These are phyloP conservation scores for Candolleomyces aberdarensis DNA, from an alignment of 768 basidiomycete genomes.

Conservation along the genomic window DNA sequence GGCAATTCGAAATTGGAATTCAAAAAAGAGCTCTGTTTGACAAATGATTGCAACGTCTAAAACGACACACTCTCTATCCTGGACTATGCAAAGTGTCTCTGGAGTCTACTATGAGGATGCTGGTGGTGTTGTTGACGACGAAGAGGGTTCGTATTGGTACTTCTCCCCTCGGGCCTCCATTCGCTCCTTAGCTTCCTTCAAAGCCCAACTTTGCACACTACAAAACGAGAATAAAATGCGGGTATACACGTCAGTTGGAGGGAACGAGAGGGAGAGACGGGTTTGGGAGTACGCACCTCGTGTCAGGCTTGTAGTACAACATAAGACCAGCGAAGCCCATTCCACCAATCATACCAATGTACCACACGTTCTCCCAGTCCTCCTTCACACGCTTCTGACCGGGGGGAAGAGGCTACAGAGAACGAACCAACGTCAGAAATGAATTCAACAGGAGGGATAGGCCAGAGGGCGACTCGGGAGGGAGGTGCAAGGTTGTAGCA, in stretches of 20 bases:
- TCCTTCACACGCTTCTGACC: slow-evolving; percentile 87
- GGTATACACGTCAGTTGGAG: background rate
- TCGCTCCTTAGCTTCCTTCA: slow-evolving; percentile 82
- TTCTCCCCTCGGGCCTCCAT: slow-evolving; percentile 94
- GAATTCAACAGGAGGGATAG: background rate
- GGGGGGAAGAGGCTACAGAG: slow-evolving; percentile 61
- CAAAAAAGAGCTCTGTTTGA: too few species aligned
- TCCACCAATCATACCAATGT: slow-evolving; percentile 86
- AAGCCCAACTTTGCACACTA: slow-evolving; percentile 91
- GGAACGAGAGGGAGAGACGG: background rate
- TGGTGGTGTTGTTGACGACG: slow-evolving; percentile 26
- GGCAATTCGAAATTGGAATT: too few species aligned
- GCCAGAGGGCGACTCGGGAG: background rate
- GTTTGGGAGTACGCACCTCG: slow-evolving; percentile 56
- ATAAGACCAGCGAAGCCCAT: slow-evolving; percentile 74
- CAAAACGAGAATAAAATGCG: background rate
- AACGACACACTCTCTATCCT: too few species aligned
- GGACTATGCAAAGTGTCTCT: too few species aligned
- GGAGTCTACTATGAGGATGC: background rate
- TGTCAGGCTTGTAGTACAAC: slow-evolving; percentile 91
- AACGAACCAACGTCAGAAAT: background rate
- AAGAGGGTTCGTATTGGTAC: slow-evolving; percentile 72
- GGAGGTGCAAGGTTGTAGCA: background rate
- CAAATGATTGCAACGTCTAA: too few species aligned
- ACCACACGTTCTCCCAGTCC: slow-evolving; percentile 90